Evolutionary conservation across 2,329 filamentous ascomycete species (phyloP).

Genomic region (Cladophialophora yegresii): DNA sequence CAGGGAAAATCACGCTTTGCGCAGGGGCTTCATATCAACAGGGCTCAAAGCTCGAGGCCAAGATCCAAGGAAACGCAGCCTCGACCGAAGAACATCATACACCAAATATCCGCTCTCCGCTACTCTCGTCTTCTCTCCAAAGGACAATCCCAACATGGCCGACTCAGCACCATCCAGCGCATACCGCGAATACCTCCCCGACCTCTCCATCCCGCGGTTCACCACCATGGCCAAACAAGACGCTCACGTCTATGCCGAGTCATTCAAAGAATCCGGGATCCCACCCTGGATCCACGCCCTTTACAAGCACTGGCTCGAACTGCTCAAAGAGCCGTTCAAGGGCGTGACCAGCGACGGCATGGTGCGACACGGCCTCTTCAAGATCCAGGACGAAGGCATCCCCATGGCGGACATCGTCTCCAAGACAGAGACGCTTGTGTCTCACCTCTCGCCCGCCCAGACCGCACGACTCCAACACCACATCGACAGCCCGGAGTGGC

Average conservation of each 20-base stretch:
- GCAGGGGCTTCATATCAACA: background rate
- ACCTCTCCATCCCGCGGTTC: conserved; percentile 64
- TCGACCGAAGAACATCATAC: background rate
- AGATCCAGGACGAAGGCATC: conserved; percentile 64
- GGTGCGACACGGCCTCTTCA: conserved; percentile 58
- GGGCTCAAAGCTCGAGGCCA: background rate
- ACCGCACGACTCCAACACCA: conserved; percentile 57
- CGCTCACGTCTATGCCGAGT: conserved; percentile 62
- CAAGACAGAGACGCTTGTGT: conserved; percentile 52
- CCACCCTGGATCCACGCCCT: conserved; percentile 69
- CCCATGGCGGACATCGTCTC: conserved; percentile 60
- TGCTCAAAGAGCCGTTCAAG: conserved; percentile 66
- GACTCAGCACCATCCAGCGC: conserved; percentile 27
- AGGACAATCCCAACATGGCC: conserved; percentile 16
- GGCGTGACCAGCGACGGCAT: conserved; percentile 69
- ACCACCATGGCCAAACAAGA: conserved; percentile 64
- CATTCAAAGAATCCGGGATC: conserved; percentile 59
- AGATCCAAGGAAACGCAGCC: background rate
- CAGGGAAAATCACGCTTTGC: background rate
- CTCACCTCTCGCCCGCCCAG: conserved; percentile 54
- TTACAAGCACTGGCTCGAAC: conserved; percentile 60
- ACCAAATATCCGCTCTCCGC: background rate
- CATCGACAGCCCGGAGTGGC: conserved; percentile 71
- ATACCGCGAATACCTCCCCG: conserved; percentile 64
- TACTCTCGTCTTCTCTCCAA: background rate